Conservation (phyloP, 2,329 filamentous ascomycete species). For the Sclerotinia subarctica region DNA sequence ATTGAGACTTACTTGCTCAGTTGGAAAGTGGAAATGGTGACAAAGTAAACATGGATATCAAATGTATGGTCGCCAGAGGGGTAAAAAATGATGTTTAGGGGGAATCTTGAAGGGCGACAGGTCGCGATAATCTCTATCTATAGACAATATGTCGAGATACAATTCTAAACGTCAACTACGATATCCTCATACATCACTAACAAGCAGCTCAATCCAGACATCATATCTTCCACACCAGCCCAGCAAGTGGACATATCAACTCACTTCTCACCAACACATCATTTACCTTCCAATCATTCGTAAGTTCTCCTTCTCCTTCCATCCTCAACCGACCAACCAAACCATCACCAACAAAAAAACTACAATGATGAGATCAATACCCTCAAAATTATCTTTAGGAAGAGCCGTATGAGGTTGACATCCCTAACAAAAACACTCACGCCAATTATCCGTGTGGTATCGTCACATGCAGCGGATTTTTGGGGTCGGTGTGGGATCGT, state of each 20-base stretch:
- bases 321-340: neutral
- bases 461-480: conserved; percentile 35
- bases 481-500: conserved; percentile 23
- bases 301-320: conserved; percentile 8
- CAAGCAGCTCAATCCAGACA: neutral
- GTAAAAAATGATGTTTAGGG: neutral
- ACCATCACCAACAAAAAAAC: conserved; percentile 6
- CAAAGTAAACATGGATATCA: neutral
- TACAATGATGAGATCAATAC: conserved; percentile 37
- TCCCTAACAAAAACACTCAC: conserved; percentile 20
- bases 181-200: neutral
- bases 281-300: neutral
- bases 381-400: conserved; percentile 35
- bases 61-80: too few species aligned
- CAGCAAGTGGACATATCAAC: neutral
- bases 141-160: neutral
- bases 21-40: neutral
- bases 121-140: too few species aligned
- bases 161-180: neutral
- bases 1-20: neutral
- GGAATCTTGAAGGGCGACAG: neutral
- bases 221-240: neutral
- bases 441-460: conserved; percentile 28
- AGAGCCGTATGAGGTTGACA: conserved; percentile 37
- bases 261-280: neutral